Evolutionary conservation across 345 rosid genomes (phyloP).

Genomic region (Melaleuca quinquenervia): DNA sequence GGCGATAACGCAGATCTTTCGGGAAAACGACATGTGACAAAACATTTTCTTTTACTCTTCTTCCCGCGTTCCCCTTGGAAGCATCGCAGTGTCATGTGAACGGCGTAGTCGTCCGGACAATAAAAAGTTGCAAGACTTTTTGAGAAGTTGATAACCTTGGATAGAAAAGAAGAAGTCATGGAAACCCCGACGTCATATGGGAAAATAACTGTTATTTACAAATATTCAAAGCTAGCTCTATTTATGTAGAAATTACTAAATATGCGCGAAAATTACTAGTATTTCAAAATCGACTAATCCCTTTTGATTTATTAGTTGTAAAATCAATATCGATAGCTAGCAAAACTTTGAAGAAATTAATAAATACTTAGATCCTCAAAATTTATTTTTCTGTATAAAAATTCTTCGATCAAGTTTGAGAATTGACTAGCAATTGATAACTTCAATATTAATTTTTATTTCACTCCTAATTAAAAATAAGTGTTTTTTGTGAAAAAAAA

Average conservation of each 20-base stretch:
- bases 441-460: rapidly evolving
- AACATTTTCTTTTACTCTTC: background rate
- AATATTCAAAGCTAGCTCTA: too few species aligned
- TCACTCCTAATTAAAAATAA: background rate
- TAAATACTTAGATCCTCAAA: background rate
- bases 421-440: background rate
- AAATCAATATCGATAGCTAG: background rate
- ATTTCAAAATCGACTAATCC: background rate
- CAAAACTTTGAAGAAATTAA: background rate
- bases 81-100: background rate
- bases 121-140: background rate
- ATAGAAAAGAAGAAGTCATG: background rate
- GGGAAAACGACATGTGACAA: background rate
- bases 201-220: too few species aligned
- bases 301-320: background rate
- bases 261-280: background rate
- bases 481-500: background rate
- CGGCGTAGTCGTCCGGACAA: background rate
- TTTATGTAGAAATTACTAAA: background rate
- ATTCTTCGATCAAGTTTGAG: background rate
- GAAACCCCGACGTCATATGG: background rate
- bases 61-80: background rate
- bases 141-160: background rate
- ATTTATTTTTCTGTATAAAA: background rate
- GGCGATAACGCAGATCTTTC: background rate